Conservation (phyloP, 192 early-diverging fungal species). For the Coemansia sp. region DNA sequence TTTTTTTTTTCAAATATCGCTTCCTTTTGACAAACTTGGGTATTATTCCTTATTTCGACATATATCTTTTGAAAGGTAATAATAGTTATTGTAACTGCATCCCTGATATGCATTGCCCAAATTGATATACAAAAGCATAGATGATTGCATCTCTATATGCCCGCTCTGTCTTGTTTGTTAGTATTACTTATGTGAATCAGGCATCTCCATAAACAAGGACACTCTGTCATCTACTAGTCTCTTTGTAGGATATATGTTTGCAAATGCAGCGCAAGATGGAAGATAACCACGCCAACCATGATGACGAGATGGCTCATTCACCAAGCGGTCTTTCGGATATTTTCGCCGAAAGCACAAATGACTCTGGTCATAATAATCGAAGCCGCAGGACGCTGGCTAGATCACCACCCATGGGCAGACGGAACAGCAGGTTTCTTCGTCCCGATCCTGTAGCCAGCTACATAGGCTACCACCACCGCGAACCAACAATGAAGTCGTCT, state of each 20-base stretch:
- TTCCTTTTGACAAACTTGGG: neutral
- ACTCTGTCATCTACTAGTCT: too few species aligned
- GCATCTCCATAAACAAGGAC: too few species aligned
- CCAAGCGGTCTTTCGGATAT: slow-evolving; percentile 13
- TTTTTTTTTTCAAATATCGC: neutral
- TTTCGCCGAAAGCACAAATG: slow-evolving; percentile 1
- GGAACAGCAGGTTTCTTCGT: slow-evolving; percentile 16
- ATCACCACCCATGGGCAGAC: slow-evolving; percentile 20
- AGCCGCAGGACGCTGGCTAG: slow-evolving; percentile 8
- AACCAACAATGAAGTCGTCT: slow-evolving; percentile 15
- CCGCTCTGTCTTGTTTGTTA: too few species aligned
- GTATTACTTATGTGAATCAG: too few species aligned
- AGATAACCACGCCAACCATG: slow-evolving; percentile 10
- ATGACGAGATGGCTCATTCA: slow-evolving; percentile 13
- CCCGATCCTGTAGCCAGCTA: slow-evolving; percentile 23
- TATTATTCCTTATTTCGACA: neutral
- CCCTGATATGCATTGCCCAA: neutral
- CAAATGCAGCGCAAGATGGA: neutral
- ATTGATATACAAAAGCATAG: neutral
- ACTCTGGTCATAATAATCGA: slow-evolving; percentile 7
- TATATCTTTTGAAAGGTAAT: neutral
- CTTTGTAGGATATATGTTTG: neutral
- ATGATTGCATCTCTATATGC: neutral
- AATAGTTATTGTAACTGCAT: neutral
- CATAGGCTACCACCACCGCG: slow-evolving; percentile 29